Evolutionary conservation across 2,329 filamentous ascomycete genomes (phyloP).

Genomic region (Clarireedia sp.): DNA sequence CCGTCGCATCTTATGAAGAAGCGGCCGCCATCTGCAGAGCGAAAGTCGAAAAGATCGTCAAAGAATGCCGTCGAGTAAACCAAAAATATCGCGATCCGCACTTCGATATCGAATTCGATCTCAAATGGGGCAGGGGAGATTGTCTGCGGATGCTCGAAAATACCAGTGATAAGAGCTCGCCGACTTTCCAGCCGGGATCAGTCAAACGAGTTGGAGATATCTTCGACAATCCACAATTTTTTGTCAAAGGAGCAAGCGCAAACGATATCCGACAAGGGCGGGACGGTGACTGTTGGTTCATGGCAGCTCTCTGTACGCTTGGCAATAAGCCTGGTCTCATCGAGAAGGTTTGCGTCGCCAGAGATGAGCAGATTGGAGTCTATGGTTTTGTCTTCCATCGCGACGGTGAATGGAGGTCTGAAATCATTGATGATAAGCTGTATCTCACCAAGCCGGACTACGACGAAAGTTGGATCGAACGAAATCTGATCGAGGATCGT

Average conservation of each 20-base stretch:
- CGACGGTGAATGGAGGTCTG: constrained; percentile 85
- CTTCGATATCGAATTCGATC: constrained; percentile 74
- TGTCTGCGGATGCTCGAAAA: constrained; percentile 38
- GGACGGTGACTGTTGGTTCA: constrained; percentile 79
- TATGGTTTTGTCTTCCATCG: constrained; percentile 84
- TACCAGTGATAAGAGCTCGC: not conserved
- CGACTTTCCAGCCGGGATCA: not conserved
- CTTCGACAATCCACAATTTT: constrained; percentile 70
- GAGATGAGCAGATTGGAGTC: constrained; percentile 57
- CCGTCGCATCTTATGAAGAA: constrained; percentile 62
- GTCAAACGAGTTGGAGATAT: constrained; percentile 63
- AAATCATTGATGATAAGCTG: constrained; percentile 84
- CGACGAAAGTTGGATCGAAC: constrained; percentile 61
- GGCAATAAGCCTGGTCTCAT: constrained; percentile 40
- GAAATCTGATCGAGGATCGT: constrained; percentile 35
- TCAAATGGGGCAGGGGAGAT: constrained; percentile 50
- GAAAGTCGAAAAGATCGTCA: constrained; percentile 54
- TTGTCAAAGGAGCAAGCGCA: constrained; percentile 60
- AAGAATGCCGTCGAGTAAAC: constrained; percentile 66
- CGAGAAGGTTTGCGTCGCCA: constrained; percentile 36
- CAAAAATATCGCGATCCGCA: constrained; percentile 82
- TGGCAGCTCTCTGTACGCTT: constrained; percentile 71
- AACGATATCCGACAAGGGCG: constrained; percentile 73
- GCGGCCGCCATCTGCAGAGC: constrained; percentile 60
- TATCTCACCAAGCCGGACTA: constrained; percentile 75